Conservation (phyloP, 1,284 basidiomycete species). For the Porogramme epimiltina region DNA sequence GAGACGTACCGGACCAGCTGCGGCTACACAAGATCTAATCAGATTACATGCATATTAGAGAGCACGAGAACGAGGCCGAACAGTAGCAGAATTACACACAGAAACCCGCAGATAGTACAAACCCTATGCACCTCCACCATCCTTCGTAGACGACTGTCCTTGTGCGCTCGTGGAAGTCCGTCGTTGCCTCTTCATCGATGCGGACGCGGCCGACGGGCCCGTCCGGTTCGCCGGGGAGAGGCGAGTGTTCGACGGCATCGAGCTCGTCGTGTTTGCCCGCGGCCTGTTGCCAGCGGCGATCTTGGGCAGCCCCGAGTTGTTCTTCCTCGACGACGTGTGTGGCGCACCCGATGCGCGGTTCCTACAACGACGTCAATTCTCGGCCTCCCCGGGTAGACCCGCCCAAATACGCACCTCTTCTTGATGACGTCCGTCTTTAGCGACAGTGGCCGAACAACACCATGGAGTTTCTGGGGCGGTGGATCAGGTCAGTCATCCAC, state of each 20-base stretch:
- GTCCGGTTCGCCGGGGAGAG: slow-evolving; percentile 37
- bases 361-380: slow-evolving; percentile 37
- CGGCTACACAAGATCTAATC: slow-evolving; percentile 29
- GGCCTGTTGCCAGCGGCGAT: slow-evolving; percentile 69
- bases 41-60: slow-evolving; percentile 27
- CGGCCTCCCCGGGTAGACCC: neutral
- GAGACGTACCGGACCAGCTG: slow-evolving; percentile 18
- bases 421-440: slow-evolving; percentile 98
- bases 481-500: neutral
- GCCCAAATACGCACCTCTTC: slow-evolving; percentile 71
- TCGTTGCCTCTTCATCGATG: slow-evolving; percentile 77
- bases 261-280: slow-evolving; percentile 62
- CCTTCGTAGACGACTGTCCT: slow-evolving; percentile 34
- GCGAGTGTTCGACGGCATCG: slow-evolving; percentile 48
- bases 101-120: slow-evolving; percentile 7
- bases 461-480: slow-evolving; percentile 82
- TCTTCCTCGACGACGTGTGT: slow-evolving; percentile 63
- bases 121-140: slow-evolving; percentile 33
- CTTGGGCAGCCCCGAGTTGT: slow-evolving; percentile 60
- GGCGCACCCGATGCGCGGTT: slow-evolving; percentile 79
- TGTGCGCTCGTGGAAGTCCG: slow-evolving; percentile 64
- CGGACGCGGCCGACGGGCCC: slow-evolving; percentile 31
- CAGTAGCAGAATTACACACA: slow-evolving; percentile 14
- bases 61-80: slow-evolving; percentile 13
- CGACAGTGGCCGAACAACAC: slow-evolving; percentile 90